phyloP scores from a whole-genome alignment of 129 eudicot genomes.

The Tagetes patula region DNA sequence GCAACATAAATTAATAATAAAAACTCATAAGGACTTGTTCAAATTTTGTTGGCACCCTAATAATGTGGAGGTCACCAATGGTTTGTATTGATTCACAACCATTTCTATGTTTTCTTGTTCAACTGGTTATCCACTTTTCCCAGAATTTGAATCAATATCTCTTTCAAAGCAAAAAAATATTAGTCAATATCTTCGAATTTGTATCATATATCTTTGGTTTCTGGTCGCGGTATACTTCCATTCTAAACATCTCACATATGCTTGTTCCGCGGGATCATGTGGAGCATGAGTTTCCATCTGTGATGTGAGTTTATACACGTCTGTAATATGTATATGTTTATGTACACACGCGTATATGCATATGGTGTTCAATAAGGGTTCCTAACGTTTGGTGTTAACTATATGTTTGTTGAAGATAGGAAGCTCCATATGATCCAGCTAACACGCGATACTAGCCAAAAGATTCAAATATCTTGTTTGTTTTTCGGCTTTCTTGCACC shows the following conservation, averaged over 20 bases:
- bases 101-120: conserved; percentile 15
- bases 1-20: background rate
- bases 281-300: conserved; percentile 40
- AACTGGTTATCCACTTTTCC: conserved; percentile 22
- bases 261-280: conserved; percentile 42
- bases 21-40: background rate
- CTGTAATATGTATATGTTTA: background rate
- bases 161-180: conserved; percentile 1
- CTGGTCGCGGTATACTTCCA: conserved; percentile 29
- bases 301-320: conserved; percentile 23
- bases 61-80: conserved; percentile 32
- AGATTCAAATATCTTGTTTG: conserved; percentile 25
- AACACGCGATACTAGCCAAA: conserved; percentile 32
- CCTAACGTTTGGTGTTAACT: conserved; percentile 30
- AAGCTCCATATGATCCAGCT: conserved; percentile 50
- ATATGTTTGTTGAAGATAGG: conserved; percentile 39
- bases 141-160: conserved; percentile 13
- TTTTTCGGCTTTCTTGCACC: conserved; percentile 13
- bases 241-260: conserved; percentile 30
- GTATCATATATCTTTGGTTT: conserved; percentile 20
- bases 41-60: conserved; percentile 31
- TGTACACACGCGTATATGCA: background rate
- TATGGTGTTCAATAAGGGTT: background rate
- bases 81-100: conserved; percentile 27
- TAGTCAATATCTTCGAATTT: background rate